phyloP scores from a whole-genome alignment of 2,329 filamentous ascomycete genomes.

The Beauveria australis region DNA sequence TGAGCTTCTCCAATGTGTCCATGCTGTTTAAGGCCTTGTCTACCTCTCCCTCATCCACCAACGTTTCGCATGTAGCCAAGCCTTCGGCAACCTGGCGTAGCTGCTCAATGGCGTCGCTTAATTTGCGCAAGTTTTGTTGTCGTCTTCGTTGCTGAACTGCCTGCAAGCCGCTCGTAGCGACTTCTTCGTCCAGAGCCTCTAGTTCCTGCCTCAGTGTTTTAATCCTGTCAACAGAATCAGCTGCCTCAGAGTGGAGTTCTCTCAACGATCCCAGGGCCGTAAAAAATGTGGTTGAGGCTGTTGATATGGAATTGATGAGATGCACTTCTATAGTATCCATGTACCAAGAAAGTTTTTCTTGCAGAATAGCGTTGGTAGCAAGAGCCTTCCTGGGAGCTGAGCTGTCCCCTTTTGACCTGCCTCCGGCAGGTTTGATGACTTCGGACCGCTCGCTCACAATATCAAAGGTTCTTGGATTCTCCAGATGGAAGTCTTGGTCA shows the following conservation, averaged over 20 bases:
- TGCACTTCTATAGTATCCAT: slow-evolving; percentile 99
- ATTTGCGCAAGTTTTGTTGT: slow-evolving; percentile 73
- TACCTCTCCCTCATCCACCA: slow-evolving; percentile 77
- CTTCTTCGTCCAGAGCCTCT: slow-evolving; percentile 72
- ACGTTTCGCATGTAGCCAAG: slow-evolving; percentile 65
- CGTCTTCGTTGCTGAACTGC: slow-evolving; percentile 76
- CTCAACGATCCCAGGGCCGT: slow-evolving; percentile 84
- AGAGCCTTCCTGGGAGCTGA: slow-evolving; percentile 66
- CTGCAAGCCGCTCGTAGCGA: slow-evolving; percentile 76
- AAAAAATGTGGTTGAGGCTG: slow-evolving; percentile 93
- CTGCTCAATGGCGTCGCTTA: slow-evolving; percentile 77
- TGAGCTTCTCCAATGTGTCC: slow-evolving; percentile 68
- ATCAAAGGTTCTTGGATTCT: slow-evolving; percentile 94
- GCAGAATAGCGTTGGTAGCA: slow-evolving; percentile 91
- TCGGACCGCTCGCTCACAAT: slow-evolving; percentile 94
- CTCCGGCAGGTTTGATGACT: slow-evolving; percentile 63
- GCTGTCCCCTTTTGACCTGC: slow-evolving; percentile 43
- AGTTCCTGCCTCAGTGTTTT: slow-evolving; percentile 73
- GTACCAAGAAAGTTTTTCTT: slow-evolving; percentile 98
- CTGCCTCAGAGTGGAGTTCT: slow-evolving; percentile 84
- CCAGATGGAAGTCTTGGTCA: slow-evolving; percentile 87
- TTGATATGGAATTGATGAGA: slow-evolving; percentile 90
- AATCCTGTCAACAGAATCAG: slow-evolving; percentile 83
- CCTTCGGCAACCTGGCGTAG: slow-evolving; percentile 70
- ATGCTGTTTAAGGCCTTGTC: slow-evolving; percentile 73